These are phyloP conservation scores for Penicillium verhagenii DNA, from an alignment of 495 filamentous ascomycete genomes.

Conservation along the genomic window DNA sequence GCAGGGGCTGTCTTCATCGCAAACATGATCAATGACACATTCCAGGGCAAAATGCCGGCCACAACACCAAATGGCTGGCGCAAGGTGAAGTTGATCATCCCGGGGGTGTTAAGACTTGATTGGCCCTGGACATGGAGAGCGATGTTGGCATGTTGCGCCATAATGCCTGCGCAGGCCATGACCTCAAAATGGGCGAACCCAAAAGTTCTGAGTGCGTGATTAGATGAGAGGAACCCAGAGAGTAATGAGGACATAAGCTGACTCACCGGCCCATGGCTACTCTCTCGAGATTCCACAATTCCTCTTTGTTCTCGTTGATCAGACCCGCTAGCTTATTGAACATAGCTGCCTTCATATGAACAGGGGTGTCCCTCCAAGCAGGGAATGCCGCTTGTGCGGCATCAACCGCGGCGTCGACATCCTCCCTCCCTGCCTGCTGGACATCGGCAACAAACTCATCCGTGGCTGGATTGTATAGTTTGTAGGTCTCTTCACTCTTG, in stretches of 20 bases:
- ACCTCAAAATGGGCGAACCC: too few relatives aligned
- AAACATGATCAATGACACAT: background rate
- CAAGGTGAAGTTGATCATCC: background rate
- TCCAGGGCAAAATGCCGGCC: slow-evolving; percentile 1
- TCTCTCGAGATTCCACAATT: slow-evolving; percentile 1
- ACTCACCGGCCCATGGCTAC: too few relatives aligned
- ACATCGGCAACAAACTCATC: slow-evolving; percentile 10
- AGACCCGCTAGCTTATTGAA: slow-evolving; percentile 6
- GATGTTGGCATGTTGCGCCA: too few relatives aligned
- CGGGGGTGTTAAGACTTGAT: too few relatives aligned
- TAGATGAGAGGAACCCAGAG: too few relatives aligned
- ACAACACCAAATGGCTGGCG: background rate
- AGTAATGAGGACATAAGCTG: too few relatives aligned
- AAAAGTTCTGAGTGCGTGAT: too few relatives aligned
- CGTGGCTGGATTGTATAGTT: slow-evolving; percentile 14
- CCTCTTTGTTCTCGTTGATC: background rate
- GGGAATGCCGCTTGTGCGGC: slow-evolving; percentile 16
- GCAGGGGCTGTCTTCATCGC: background rate
- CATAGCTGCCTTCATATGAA: background rate
- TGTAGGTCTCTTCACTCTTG: slow-evolving; percentile 1
- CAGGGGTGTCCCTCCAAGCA: slow-evolving; percentile 2
- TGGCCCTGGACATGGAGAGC: too few relatives aligned
- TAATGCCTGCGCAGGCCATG: too few relatives aligned
- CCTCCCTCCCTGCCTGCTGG: slow-evolving; percentile 8
- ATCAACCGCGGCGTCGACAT: slow-evolving; percentile 14